Percentiles rank a stretch among this genome's conserved stretches.
These are phyloP conservation scores for Paratinospora sagittata DNA, from an alignment of 164 flowering plant species.

Conservation along the genomic window DNA sequence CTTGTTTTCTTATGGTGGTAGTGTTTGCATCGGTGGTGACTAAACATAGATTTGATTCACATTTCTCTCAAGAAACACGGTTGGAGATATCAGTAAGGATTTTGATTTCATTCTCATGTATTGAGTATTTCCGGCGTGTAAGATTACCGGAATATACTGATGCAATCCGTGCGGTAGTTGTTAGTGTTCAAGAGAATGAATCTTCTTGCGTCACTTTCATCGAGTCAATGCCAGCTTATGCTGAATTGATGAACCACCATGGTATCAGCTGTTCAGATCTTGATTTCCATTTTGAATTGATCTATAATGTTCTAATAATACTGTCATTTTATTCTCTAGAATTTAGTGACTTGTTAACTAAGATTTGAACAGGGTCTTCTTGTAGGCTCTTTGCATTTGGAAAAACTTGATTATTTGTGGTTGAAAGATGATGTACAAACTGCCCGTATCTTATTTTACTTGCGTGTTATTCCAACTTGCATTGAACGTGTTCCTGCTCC, in stretches of 20 bases:
- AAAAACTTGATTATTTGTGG: conserved; percentile 50
- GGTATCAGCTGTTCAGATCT: conserved; percentile 30
- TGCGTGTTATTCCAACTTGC: conserved; percentile 81
- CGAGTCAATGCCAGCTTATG: conserved; percentile 74
- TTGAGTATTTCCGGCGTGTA: conserved; percentile 81
- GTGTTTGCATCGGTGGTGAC: conserved; percentile 76
- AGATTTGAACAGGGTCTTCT: conserved; percentile 5
- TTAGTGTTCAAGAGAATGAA: conserved; percentile 59
- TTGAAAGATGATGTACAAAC: conserved; percentile 83
- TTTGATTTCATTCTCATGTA: conserved; percentile 71
- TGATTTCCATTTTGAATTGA: neutral
- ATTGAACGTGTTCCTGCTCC: conserved; percentile 48
- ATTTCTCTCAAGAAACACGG: conserved; percentile 34
- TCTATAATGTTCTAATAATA: too few species aligned
- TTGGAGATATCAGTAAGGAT: conserved; percentile 48
- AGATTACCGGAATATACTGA: conserved; percentile 87
- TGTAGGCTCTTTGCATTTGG: conserved; percentile 27
- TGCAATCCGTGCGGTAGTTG: conserved; percentile 57
- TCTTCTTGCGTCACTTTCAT: conserved; percentile 59
- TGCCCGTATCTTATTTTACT: conserved; percentile 76
- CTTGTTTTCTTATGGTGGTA: conserved; percentile 90
- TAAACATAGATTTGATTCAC: conserved; percentile 54
- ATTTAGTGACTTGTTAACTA: neutral
- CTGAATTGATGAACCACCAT: conserved; percentile 45
- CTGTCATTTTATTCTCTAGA: neutral